Evolutionary conservation across 768 basidiomycete genomes (phyloP), one percentile per base, ranked within the genome.

Genomic region (Agrocybe pediades): DNA sequence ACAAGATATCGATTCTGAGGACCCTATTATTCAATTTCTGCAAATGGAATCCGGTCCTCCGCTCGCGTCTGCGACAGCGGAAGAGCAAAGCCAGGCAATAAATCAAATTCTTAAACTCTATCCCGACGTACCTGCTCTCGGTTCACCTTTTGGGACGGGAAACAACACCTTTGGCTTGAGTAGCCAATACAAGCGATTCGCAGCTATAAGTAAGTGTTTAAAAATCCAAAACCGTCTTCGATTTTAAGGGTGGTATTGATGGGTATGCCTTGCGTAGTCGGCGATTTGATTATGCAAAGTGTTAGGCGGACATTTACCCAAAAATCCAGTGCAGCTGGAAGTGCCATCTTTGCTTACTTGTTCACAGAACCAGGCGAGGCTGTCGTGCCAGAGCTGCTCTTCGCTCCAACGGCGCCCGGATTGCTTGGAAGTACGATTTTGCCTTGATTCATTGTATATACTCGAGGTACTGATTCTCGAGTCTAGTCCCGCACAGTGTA

Each of bases 121-220:
- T 57, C 75, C 76, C 0, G 62, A 75, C 41, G 56, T 62, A 24
- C 71, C 78, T 9, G 61, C 73, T 3, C 48, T 66, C 23, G 79
- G 79, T 2, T 72, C 74, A 1, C 79, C 79, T 0, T 80, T 70
- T 53, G 64, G 62, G 4, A 79, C 77, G 0, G 76, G 78, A 15
- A 68, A 73, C 50, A 58, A 74, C 19, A 73, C 74, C 0, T 79
- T 77, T 55, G 76, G 76, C 0, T 54, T 73, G 13, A 45, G 53
- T 6, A 23, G 42, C 23, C 46, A 60, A 16, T 74, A 61, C 58
- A 69, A 73, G 53, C 65, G 69, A 9, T 52, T 56, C 8, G 50
- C 71, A 2, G 56, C 66, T 0, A 53, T 74, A 13, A 40, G 71
- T 68, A 45, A 46, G 65, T 53, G 21, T 21, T 16, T 30, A 15